Conservation (phyloP, 345 rosid species). For the Populus davidiana region DNA sequence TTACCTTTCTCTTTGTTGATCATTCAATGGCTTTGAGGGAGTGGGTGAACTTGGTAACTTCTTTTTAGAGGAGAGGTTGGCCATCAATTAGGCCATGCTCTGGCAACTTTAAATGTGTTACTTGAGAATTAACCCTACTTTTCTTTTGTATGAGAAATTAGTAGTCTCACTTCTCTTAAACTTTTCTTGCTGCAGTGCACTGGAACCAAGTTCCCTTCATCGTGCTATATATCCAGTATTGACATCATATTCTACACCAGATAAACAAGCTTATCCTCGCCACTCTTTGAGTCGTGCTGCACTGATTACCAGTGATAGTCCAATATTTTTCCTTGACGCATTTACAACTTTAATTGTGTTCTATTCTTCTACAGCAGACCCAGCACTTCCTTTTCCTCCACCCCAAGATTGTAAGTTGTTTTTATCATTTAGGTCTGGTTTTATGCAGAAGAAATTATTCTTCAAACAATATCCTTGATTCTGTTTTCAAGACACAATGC, state of each 20-base stretch:
- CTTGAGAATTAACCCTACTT: background rate
- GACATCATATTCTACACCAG: slow-evolving; percentile 73
- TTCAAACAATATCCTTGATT: background rate
- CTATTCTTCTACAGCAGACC: slow-evolving; percentile 87
- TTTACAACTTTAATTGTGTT: slow-evolving; percentile 82
- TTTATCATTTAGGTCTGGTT: background rate
- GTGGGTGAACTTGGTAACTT: background rate
- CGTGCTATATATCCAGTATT: slow-evolving; percentile 80
- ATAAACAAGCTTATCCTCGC: slow-evolving; percentile 83
- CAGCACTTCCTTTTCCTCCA: slow-evolving; percentile 83
- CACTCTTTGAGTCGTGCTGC: slow-evolving; percentile 92
- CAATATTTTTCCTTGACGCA: slow-evolving; percentile 93
- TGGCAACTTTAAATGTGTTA: background rate
- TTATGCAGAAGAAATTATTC: background rate
- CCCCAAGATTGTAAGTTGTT: slow-evolving; percentile 84
- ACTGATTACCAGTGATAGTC: slow-evolving; percentile 87
- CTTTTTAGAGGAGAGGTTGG: background rate
- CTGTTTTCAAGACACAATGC: slow-evolving; percentile 2
- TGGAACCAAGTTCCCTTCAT: slow-evolving; percentile 89
- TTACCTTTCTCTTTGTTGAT: background rate
- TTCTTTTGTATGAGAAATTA: background rate
- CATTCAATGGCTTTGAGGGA: background rate
- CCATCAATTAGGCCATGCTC: background rate
- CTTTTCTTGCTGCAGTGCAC: slow-evolving; percentile 48
- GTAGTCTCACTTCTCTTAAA: background rate